Evolutionary conservation across 2,329 filamentous ascomycete genomes (phyloP), one percentile per base, ranked within the genome.

Genomic region (Penicillium sp.): DNA sequence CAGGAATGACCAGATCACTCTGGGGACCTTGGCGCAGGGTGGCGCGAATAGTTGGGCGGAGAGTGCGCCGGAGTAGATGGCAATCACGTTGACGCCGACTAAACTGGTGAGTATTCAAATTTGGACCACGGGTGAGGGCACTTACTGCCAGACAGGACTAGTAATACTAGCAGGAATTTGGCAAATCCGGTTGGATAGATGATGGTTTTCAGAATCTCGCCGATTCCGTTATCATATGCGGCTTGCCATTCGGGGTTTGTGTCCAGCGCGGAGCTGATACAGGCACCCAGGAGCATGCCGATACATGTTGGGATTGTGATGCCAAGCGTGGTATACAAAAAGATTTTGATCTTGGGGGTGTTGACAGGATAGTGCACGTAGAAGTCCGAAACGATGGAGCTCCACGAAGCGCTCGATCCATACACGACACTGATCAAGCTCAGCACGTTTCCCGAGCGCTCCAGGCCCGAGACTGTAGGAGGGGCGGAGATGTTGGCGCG

Each of bases 1-100:
- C 31, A 80, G 48, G 5, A 77, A 52, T 0, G 78, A 80, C 78
- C 79, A 82, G 57, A 81, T 51, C 59, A 79, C 75, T 31, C 79
- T 77, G 8, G 80, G 79, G 4, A 82, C 66, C 13, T 69, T 67
- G 7, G 71, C 70, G 18, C 77, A 74, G 0, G 77, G 77, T 6
- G 73, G 74, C 0, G 77, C 69, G 52, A 82, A 76, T 31, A 68
- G 68, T 45, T 76, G 72, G 44, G 69, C 66, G 7, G 71, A 73
- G 9, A 76, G 64, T 3, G 69, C 67, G 7, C 63, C 58, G 6
- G 66, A 63, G 59, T 76, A 76, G 49, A 80, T 76, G 31, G 70
- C 71, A 57, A 81, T 76, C 46, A 75, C 74, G 57, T 79, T 81
- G 55, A 79, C 75, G 59, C 76, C 77, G 54, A 80, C 57, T 67